phyloP scores from a whole-genome alignment of 805 yeast species.

The Danielia oregonensis region DNA sequence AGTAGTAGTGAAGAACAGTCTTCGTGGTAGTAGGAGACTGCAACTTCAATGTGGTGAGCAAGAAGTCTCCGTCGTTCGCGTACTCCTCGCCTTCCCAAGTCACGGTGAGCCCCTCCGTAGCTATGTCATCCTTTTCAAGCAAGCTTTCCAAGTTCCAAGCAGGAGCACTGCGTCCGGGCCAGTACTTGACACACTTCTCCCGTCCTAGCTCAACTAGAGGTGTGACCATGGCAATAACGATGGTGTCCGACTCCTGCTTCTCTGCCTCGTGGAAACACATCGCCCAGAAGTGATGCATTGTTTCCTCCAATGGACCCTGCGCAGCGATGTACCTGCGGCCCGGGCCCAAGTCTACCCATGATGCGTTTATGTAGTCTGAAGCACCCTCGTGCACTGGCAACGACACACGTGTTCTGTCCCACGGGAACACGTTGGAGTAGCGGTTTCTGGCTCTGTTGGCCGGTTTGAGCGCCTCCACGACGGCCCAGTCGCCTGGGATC shows the following conservation, averaged over 20 bases:
- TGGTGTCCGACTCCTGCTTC: slow-evolving; percentile 19
- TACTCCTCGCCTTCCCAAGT: slow-evolving; percentile 17
- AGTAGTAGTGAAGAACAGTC: slow-evolving; percentile 14
- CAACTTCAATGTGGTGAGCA: slow-evolving; percentile 25
- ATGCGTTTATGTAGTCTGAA: slow-evolving; percentile 40
- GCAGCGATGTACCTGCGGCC: slow-evolving; percentile 63
- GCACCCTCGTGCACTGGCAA: slow-evolving; percentile 21
- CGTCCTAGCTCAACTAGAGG: slow-evolving; percentile 14
- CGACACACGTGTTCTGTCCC: slow-evolving; percentile 54
- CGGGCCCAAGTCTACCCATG: slow-evolving; percentile 22
- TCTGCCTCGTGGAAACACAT: slow-evolving; percentile 38
- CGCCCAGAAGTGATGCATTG: slow-evolving; percentile 81
- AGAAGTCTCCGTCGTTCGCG: slow-evolving; percentile 17
- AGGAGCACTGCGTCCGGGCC: slow-evolving; percentile 21
- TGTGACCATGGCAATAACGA: slow-evolving; percentile 40
- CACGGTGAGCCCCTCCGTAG: slow-evolving; percentile 12
- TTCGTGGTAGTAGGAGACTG: slow-evolving; percentile 15
- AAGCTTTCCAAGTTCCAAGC: slow-evolving; percentile 17
- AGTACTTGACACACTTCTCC: slow-evolving; percentile 15
- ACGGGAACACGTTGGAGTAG: slow-evolving; percentile 62
- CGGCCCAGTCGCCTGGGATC: slow-evolving; percentile 7
- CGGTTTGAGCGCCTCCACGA: slow-evolving; percentile 7
- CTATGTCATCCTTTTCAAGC: slow-evolving; percentile 20
- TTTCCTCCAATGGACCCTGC: slow-evolving; percentile 79
- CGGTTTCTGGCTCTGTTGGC: slow-evolving; percentile 37